Evolutionary conservation across 129 eudicot species (phyloP).

Genomic region (Lonicera japonica): DNA sequence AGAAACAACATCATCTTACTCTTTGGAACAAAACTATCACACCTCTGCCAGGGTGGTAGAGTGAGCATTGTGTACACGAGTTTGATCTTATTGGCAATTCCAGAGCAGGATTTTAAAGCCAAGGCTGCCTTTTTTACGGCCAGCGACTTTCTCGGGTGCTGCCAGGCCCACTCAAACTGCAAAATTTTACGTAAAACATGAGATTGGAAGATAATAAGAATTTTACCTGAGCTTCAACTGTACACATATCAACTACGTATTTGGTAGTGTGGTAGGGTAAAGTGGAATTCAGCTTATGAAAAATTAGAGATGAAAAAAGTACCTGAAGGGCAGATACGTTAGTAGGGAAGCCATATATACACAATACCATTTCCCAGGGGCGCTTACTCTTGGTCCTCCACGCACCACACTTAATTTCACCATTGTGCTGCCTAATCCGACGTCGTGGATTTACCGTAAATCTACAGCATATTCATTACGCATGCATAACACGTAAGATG

Average conservation of each 20-base stretch:
- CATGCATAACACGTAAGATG: no score
- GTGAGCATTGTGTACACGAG: constrained; percentile 78
- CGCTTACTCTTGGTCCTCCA: constrained; percentile 72
- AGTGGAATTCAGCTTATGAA: no score
- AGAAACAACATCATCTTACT: neutral
- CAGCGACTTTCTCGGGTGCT: constrained; percentile 79
- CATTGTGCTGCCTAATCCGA: constrained; percentile 88
- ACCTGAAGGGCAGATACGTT: constrained; percentile 87
- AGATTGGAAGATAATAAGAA: no score
- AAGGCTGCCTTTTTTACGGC: constrained; percentile 72
- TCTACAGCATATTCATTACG: constrained; percentile 21
- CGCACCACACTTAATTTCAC: constrained; percentile 76
- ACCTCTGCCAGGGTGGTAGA: constrained; percentile 82
- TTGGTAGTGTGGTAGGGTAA: no score
- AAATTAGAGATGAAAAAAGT: no score
- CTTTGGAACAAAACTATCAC: neutral
- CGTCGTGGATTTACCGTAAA: constrained; percentile 80
- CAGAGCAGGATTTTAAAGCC: constrained; percentile 57
- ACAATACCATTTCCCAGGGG: constrained; percentile 96
- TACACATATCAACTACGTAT: no score
- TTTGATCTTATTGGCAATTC: constrained; percentile 81
- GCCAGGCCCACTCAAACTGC: constrained; percentile 99
- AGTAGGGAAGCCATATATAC: constrained; percentile 88
- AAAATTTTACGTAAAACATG: neutral
- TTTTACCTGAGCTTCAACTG: no score